A percentile compares a stretch with the other conserved stretches of the same genome.
These are phyloP conservation scores for Aspergillus taichungensis DNA, from an alignment of 495 filamentous ascomycete genomes.

Conservation along the genomic window DNA sequence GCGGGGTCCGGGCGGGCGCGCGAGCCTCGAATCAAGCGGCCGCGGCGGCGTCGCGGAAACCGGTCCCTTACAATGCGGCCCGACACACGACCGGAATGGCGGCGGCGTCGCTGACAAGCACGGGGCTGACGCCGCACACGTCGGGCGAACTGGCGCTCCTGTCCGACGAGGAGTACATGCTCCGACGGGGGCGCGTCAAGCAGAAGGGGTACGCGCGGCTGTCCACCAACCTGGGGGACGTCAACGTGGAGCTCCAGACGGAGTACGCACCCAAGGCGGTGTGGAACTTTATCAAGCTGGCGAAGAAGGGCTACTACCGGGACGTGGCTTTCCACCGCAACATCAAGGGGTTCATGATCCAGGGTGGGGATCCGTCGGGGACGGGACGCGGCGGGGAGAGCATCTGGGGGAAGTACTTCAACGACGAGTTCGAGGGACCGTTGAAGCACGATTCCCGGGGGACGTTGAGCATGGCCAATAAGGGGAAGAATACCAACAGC, in stretches of 20 bases:
- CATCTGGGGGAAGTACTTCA: conserved; percentile 85
- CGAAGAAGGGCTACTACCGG: conserved; percentile 84
- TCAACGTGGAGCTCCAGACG: conserved; percentile 85
- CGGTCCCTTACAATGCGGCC: conserved; percentile 73
- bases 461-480: conserved; percentile 90
- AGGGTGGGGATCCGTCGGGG: conserved; percentile 64
- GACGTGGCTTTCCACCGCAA: conserved; percentile 80
- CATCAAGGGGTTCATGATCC: conserved; percentile 95
- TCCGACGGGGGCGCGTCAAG: conserved; percentile 80
- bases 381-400: conserved; percentile 81
- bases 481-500: conserved; percentile 94
- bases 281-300: conserved; percentile 90
- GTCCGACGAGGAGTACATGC: conserved; percentile 91
- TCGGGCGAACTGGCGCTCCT: conserved; percentile 74
- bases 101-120: conserved; percentile 90
- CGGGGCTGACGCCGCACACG: conserved; percentile 86
- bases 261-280: conserved; percentile 87
- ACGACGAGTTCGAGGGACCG: conserved; percentile 88
- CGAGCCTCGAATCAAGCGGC: conserved; percentile 15
- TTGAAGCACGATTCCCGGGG: conserved; percentile 70
- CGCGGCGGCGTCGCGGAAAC: conserved; percentile 22
- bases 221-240: conserved; percentile 68
- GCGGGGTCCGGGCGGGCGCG: conserved; percentile 5
- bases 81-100: conserved; percentile 84
- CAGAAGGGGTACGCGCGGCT: conserved; percentile 83